Evolutionary conservation across 768 basidiomycete genomes (phyloP), one percentile per base, ranked within the genome.

Genomic region (Lepiota subincarnata): DNA sequence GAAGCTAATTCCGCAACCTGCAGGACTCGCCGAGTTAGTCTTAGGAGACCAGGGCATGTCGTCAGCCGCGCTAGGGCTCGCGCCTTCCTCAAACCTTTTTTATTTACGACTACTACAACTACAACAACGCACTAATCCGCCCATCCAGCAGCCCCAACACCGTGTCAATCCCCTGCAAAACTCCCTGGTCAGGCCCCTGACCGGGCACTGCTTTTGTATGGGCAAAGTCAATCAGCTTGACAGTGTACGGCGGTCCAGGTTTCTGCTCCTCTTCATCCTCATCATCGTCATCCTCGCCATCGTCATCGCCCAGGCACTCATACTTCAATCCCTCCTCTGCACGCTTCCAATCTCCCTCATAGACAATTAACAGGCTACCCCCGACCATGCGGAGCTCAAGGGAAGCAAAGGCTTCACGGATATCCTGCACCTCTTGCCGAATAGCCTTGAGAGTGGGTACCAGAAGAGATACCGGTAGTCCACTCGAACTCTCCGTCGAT

Each of bases 191-290:
- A 1, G 84, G 83, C 3, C 94, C 95, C 60, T 82, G 61, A 0
- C 87, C 91, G 0, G 82, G 79, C 6, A 69, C 75, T 11, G 88
- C 57, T 19, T 78, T 72, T 1, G 93, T 87, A 67, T 98, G 96
- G 6, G 94, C 95, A 66, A 99, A 98, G 72, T 99, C 96, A 59
- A 98, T 98, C 58, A 97, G 70, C 59, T 86, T 86, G 55, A 97
- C 75, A 12, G 76, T 73, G 57, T 79, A 87, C 28, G 82, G 78
- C 14, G 75, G 75, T 28, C 73, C 77, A n/a, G 60, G 69, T 43
- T 65, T 72, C 60, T 62, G 59, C 16, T 70, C 71, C 2, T 67
- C 72, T 1, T 69, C 67, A 2, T 66, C 69, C 1, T 71, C 74
- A 0, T 66, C 67, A 3, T 66, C 66, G 6, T 64, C 65, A 20